These are phyloP conservation scores for Domatiomyces globalis DNA, from an alignment of 2,329 filamentous ascomycete species.

Conservation along the genomic window DNA sequence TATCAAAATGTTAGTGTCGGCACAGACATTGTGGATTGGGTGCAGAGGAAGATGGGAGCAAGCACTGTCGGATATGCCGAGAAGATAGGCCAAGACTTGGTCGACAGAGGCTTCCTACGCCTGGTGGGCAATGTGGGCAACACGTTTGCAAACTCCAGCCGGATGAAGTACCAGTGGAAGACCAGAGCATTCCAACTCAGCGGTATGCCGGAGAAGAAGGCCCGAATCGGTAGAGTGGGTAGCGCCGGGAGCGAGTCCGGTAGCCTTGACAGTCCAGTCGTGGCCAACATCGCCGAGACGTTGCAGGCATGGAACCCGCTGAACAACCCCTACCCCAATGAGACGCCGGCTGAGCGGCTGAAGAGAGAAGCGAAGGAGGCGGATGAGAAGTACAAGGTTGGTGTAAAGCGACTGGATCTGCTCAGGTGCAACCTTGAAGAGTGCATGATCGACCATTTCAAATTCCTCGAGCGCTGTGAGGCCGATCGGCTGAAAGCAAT, in stretches of 20 bases:
- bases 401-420: conserved; percentile 73
- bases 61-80: conserved; percentile 82
- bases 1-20: conserved; percentile 88
- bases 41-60: conserved; percentile 75
- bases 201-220: conserved; percentile 79
- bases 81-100: conserved; percentile 84
- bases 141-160: conserved; percentile 92
- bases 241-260: conserved; percentile 46
- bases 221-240: conserved; percentile 55
- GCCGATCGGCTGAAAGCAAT: conserved; percentile 92
- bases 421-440: conserved; percentile 92
- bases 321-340: conserved; percentile 80
- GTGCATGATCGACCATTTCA: conserved; percentile 79
- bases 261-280: conserved; percentile 61
- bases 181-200: conserved; percentile 78
- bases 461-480: conserved; percentile 94
- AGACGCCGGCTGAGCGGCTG: conserved; percentile 74
- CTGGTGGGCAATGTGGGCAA: conserved; percentile 89
- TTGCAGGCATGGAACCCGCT: conserved; percentile 85
- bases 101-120: conserved; percentile 71
- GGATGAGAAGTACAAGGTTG: conserved; percentile 84
- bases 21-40: conserved; percentile 87
- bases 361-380: conserved; percentile 78
- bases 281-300: conserved; percentile 75
- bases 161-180: conserved; percentile 95